Base-by-base conservation (phyloP, 2,329 filamentous ascomycete species). In the Ceratocystis ficicola region DNA sequence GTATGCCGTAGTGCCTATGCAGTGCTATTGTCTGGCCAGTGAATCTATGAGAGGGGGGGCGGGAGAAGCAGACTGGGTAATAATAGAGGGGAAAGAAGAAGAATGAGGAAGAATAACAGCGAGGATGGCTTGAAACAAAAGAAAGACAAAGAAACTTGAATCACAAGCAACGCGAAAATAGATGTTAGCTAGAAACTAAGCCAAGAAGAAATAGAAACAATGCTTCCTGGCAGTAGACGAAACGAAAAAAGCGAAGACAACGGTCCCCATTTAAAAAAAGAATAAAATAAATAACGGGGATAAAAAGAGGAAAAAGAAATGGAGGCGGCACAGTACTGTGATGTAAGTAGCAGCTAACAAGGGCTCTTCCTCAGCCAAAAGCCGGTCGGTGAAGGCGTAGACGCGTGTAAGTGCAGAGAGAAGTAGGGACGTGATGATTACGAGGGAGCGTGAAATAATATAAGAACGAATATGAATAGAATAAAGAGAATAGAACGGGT, bases 241-340 rank as follows among this genome's bases (percentile, higher is more conserved):
- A 50, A 50, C 17, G n/a, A 8, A 22, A 50, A 50, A 22, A 50
- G 22, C 17, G 46, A 22, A 22, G 46, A 22, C 6, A 50, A 50
- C 22, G n/a, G 46, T 50, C 17, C 32, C 32, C 32, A 36, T 36
- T 36, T 36, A 28, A 62, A 44, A 50, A 22, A 30, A 48, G 5
- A 36, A 62, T 20, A 28, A 57, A 66, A 62, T 28, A 66, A 55
- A 63, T n/a, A 60, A 60, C 30, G 30, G 15, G 59, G 59, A 44
- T 70, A 70, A 70, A 69, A 70, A 72, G 70, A 69, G 69, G 59
- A 63, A 67, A 28, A 63, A 63, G 64, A 61, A 65, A 65, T 60
- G 65, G 65, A 64, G 65, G 65, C 62, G 65, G 65, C 65, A 67
- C 65, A 65, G 65, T 64, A 57, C 30, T 50, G 28, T 41, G 30